These are phyloP conservation scores for Fusarium acutatum DNA, from an alignment of 2,329 filamentous ascomycete genomes.

Conservation along the genomic window DNA sequence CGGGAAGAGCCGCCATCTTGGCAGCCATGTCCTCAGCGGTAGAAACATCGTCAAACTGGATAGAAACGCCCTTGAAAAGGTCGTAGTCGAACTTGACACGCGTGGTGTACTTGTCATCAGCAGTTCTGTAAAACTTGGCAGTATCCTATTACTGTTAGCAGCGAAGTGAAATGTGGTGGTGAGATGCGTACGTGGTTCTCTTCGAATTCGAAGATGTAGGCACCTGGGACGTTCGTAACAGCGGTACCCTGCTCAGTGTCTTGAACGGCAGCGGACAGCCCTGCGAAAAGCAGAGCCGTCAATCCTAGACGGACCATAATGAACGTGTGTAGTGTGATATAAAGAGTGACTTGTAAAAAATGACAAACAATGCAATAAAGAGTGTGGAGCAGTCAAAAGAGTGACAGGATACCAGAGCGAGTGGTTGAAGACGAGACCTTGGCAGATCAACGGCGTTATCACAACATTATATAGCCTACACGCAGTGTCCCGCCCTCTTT, in stretches of 20 bases:
- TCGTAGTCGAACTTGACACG: conserved; percentile 59
- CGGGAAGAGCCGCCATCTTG: conserved; percentile 53
- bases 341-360: conserved; percentile 8
- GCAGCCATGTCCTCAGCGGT: conserved; percentile 53
- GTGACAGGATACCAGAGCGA: not conserved
- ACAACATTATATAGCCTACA: conserved; percentile 5
- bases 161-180: rapidly evolving
- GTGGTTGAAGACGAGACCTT: conserved; percentile 9
- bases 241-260: conserved; percentile 14
- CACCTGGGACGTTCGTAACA: conserved; percentile 47
- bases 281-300: conserved; percentile 26
- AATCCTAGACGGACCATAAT: conserved; percentile 23
- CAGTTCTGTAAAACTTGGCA: conserved; percentile 22
- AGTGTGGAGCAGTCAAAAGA: not conserved
- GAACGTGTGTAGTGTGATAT: not conserved
- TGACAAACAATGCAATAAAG: not conserved
- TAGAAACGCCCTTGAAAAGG: conserved; percentile 64
- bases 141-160: conserved; percentile 49
- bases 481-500: not conserved
- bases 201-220: conserved; percentile 64
- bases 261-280: conserved; percentile 8
- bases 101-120: conserved; percentile 8
- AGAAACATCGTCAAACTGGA: conserved; percentile 58
- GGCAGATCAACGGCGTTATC: not conserved
- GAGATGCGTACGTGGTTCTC: conserved; percentile 52